Base-by-base conservation (phyloP, 192 early-diverging fungal genomes). In the Mortierella hygrophila region DNA sequence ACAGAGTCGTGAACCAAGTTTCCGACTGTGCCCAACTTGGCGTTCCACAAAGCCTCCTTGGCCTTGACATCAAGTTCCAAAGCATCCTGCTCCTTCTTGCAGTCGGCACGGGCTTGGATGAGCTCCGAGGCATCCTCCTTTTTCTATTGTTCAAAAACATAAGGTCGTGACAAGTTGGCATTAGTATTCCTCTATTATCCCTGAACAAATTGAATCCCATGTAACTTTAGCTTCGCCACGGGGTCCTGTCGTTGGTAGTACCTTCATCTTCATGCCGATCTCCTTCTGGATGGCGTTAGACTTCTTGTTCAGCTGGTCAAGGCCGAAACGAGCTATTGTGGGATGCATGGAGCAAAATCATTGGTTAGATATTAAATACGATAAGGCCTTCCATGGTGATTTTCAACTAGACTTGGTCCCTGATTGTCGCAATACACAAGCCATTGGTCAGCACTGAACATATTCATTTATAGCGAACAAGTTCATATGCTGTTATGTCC, bases 1-100 rank as follows among this genome's bases (percentile, higher is more conserved):
- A 99, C 98, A 41, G 94, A 95, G 76, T 96, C 91, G 85, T 99
- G 98, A 6, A 99, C 98, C 78, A 99, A 88, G 94, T 99, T 99
- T 77, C 99, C 99, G 71, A 99, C 90, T 35, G 89, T 81, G 21
- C 72, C 79, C 40, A 96, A 89, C 89, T 94, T 95, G n/a, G 75
- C 76, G 73, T 91, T 91, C 83, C 96, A 93, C 1, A 77, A 72
- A 52, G 83, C 89, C 80, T 97, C 95, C 83, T 94, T 94, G 38
- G 86, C 92, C 91, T 99, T 97, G 83, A 95, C 94, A 71, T 91
- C 89, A 69, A 92, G 91, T n/a, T 92, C 88, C 54, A 95, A 81
- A 29, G 88, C 88, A 55, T 83, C 93, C 88, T 97, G 97, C 82
- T 95, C 92, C 60, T 89, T 90, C 73, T 94, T 93, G 44, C 97